A percentile compares a stretch with the other conserved stretches of the same genome.
These are phyloP conservation scores for Daedaleopsis nitida DNA, from an alignment of 768 basidiomycete species.

Conservation along the genomic window DNA sequence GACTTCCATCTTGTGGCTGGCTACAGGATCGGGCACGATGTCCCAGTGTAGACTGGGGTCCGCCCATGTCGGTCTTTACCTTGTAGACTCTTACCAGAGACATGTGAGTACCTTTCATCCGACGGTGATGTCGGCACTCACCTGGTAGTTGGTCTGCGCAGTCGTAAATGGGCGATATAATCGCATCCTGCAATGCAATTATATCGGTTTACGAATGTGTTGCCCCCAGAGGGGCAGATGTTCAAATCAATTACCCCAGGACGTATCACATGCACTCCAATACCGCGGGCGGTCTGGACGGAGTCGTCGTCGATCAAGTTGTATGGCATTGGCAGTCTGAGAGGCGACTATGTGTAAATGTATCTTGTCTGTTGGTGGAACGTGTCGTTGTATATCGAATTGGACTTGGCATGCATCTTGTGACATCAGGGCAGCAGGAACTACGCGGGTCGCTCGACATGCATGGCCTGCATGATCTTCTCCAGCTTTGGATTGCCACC, in stretches of 20 bases:
- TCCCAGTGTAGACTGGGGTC: neutral
- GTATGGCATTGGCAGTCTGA: too few relatives aligned
- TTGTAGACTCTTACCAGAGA: neutral
- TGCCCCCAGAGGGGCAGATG: neutral
- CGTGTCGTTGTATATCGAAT: too few relatives aligned
- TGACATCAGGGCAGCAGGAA: too few relatives aligned
- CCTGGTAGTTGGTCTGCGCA: neutral
- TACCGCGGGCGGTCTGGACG: too few relatives aligned
- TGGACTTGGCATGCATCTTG: too few relatives aligned
- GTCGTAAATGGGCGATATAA: neutral
- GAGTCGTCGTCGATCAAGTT: too few relatives aligned
- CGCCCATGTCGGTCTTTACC: conserved; percentile 1
- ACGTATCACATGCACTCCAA: neutral
- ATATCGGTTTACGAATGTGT: neutral
- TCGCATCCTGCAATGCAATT: neutral
- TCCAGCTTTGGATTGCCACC: conserved; percentile 76
- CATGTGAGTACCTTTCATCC: neutral
- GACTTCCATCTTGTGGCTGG: neutral
- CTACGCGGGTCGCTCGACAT: conserved; percentile 6
- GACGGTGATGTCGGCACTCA: neutral
- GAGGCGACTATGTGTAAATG: too few relatives aligned
- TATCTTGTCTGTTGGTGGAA: too few relatives aligned
- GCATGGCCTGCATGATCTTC: conserved; percentile 49
- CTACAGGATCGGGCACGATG: neutral
- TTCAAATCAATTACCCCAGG: neutral